Percentiles rank a stretch among this genome's conserved stretches.
Evolutionary conservation across 1,284 basidiomycete genomes (phyloP).

Genomic region (Leccinum solheimii): DNA sequence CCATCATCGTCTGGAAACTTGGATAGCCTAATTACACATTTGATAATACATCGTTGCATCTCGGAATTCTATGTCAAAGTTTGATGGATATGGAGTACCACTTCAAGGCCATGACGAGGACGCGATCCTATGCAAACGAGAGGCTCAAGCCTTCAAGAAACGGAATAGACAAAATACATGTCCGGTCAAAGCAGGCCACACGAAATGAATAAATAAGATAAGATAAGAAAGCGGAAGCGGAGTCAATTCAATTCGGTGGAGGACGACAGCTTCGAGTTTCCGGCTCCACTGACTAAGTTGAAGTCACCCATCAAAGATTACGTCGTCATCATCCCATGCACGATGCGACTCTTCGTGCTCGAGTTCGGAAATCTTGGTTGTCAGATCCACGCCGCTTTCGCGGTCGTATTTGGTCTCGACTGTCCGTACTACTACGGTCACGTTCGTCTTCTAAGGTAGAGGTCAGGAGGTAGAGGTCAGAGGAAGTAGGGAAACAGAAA

Average conservation of each 20-base stretch:
- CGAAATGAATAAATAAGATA: neutral
- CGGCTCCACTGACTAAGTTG: neutral
- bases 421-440: constrained; percentile 14
- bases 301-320: neutral
- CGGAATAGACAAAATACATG: too few species aligned
- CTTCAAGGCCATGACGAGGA: too few species aligned
- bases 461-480: neutral
- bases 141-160: too few species aligned
- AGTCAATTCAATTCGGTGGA: neutral
- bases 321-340: neutral
- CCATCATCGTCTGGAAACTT: neutral
- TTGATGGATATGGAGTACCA: too few species aligned
- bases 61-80: neutral
- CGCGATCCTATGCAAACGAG: too few species aligned
- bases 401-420: constrained; percentile 17
- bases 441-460: constrained; percentile 9
- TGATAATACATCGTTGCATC: neutral
- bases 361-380: neutral
- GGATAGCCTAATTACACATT: neutral
- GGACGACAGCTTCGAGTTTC: neutral
- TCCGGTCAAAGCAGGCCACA: too few species aligned
- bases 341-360: neutral
- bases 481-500: neutral
- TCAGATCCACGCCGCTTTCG: neutral
- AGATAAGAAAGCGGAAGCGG: neutral